Base-by-base conservation (phyloP, 208 protist species). In the Herpetomonas samuelpessoai region DNA sequence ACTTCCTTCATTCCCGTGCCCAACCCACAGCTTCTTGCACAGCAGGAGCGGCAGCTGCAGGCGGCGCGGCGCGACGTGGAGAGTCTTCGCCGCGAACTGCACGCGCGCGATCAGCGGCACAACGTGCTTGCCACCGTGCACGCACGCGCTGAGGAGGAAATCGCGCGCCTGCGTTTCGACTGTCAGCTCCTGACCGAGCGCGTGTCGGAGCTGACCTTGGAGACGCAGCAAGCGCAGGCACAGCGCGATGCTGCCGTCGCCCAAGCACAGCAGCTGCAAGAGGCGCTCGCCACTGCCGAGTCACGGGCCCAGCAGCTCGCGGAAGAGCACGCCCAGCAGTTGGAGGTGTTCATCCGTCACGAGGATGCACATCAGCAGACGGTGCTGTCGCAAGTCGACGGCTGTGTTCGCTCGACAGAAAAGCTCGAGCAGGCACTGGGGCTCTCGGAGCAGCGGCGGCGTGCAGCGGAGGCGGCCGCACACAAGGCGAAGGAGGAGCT, bases 371-470 rank as follows among this genome's bases (percentile, higher is more conserved):
- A 58, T 22, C 67, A 74, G 3, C 38, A 24, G 24, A 35, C 48
- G 4, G 50, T 78, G 29, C 61, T 54, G 4, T 52, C n/a, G 59
- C 71, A 72, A 2, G 75, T 85, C 30, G 62, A 74, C 44, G 65
- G 69, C 16, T 85, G 78, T 50, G 68, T 82, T 49, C 52, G 68
- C 18, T 64, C 68, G 52, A 76, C 74, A 10, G 71, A 76, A 41
- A 55, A 71, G 12, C 48, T 85, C 44, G 78, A 85, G 50, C 55
- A 46, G 21, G 74, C 69, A 19, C 24, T 89, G 19, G 25, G 74
- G 38, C 28, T 47, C 12, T 58, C 63, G 1, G 80, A 82, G 66
- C 52, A 45, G 28, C 28, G 46, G 2, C 62, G 71, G 18, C 62
- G 57, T 0, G 62, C 55, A 3, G 68, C 71, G 6, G 68, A 57